Percentiles rank a stretch among this genome's conserved stretches.
These are phyloP conservation scores for Xenosphaeropsis pyriputrescens DNA, from an alignment of 2,329 filamentous ascomycete species.

Conservation along the genomic window DNA sequence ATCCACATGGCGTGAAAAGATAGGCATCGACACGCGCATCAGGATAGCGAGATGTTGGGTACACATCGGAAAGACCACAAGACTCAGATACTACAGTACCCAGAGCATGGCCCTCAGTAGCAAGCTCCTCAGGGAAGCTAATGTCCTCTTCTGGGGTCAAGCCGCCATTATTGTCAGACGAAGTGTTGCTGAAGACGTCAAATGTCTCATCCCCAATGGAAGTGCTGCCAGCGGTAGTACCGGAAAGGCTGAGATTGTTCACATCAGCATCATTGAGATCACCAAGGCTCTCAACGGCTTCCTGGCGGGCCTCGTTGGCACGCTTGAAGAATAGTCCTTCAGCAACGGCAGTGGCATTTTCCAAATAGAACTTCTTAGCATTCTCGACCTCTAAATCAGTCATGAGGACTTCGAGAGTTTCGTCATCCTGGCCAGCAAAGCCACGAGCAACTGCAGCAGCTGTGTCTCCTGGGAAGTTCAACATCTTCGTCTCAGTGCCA, in stretches of 20 bases:
- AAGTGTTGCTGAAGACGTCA: conserved; percentile 71
- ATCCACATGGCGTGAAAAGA: conserved; percentile 90
- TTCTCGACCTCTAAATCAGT: conserved; percentile 55
- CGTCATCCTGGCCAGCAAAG: conserved; percentile 36
- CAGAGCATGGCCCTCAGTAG: conserved; percentile 85
- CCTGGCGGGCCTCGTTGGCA: conserved; percentile 45
- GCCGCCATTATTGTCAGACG: conserved; percentile 43
- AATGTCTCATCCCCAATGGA: conserved; percentile 39
- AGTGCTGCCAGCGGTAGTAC: conserved; percentile 21
- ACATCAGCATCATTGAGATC: conserved; percentile 36
- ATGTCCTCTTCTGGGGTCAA: conserved; percentile 40
- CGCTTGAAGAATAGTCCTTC: conserved; percentile 61
- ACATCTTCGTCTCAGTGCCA: conserved; percentile 16
- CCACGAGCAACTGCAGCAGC: conserved; percentile 8
- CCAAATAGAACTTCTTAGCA: conserved; percentile 60
- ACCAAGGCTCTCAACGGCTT: conserved; percentile 42
- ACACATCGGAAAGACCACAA: conserved; percentile 81
- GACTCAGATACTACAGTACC: conserved; percentile 83
- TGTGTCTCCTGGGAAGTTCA: conserved; percentile 20
- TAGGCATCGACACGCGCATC: conserved; percentile 93
- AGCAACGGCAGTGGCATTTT: conserved; percentile 80
- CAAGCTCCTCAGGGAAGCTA: conserved; percentile 56
- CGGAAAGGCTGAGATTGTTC: conserved; percentile 20
- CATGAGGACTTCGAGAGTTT: conserved; percentile 65
- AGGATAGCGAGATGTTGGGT: conserved; percentile 74